A percentile compares a stretch with the other conserved stretches of the same genome.
Conservation (phyloP, 768 basidiomycete genomes). For the Tubosaeta sp. region DNA sequence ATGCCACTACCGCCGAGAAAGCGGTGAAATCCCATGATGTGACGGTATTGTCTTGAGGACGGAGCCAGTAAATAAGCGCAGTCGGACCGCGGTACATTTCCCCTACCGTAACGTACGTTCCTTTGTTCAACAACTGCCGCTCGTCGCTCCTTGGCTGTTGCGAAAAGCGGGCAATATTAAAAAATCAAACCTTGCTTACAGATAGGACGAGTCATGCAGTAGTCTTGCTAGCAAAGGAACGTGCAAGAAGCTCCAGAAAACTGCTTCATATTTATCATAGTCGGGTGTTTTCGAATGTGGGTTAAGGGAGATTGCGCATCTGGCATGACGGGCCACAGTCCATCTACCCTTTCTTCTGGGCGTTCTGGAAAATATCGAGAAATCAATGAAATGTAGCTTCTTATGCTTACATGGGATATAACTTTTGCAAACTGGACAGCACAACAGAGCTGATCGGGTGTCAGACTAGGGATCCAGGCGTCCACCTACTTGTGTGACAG, state of each 20-base stretch:
- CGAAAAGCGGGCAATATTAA: not conserved
- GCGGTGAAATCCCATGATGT: not conserved
- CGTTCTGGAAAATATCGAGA: not conserved
- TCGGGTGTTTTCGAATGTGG: not conserved
- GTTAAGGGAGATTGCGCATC: not conserved
- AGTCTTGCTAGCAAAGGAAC: not conserved
- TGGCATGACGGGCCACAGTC: not conserved
- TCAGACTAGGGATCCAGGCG: not conserved
- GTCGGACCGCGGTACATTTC: not conserved
- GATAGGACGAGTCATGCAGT: slow-evolving; percentile 2
- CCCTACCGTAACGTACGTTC: not conserved
- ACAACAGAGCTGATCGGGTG: not conserved
- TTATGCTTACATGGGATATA: slow-evolving; percentile 4
- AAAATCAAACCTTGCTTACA: slow-evolving; percentile 1
- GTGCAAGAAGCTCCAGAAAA: not conserved
- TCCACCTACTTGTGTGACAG: not conserved
- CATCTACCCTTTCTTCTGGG: not conserved
- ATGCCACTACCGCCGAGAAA: too few species aligned
- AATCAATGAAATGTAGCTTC: not conserved
- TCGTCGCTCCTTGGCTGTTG: not conserved
- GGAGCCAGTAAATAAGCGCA: not conserved
- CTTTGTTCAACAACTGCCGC: not conserved
- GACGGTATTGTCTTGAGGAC: not conserved
- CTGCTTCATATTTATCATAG: too few species aligned
- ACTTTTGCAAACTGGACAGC: not conserved